A percentile compares a stretch with the other conserved stretches of the same genome.
phyloP scores from a whole-genome alignment of 345 rosid species.

The Combretum micranthum region DNA sequence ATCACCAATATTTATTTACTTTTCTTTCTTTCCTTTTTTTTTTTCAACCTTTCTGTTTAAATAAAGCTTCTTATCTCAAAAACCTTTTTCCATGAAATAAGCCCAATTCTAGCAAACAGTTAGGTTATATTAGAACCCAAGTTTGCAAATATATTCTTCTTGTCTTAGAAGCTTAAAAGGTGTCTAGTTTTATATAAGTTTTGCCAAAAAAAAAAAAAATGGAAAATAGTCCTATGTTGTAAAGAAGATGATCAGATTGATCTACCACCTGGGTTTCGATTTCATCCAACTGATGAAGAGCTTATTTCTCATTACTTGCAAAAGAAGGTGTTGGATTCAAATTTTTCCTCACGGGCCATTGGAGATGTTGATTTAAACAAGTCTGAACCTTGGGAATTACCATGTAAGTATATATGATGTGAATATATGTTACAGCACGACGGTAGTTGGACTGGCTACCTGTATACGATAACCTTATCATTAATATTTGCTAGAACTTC shows the following conservation, averaged over 20 bases:
- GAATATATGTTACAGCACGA: no score
- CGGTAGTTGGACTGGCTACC: no score
- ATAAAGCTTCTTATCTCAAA: background rate
- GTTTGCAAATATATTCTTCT: no score
- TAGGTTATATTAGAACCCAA: no score
- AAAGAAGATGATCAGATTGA: constrained; percentile 66
- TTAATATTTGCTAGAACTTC: background rate
- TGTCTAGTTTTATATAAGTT: background rate
- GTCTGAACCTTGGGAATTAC: constrained; percentile 98
- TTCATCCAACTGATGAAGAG: constrained; percentile 96
- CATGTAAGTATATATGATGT: constrained; percentile 45
- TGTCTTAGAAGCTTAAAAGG: no score
- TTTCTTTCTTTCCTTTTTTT: background rate
- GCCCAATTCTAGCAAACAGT: no score
- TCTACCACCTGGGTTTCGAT: constrained; percentile 88
- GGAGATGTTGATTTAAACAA: constrained; percentile 94
- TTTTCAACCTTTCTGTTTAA: background rate
- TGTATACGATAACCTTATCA: no score
- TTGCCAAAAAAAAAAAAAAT: constrained; percentile 26
- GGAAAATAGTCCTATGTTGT: constrained; percentile 33
- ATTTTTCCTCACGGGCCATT: constrained; percentile 63
- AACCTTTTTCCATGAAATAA: no score
- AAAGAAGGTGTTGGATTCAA: constrained; percentile 55
- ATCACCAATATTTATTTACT: background rate
- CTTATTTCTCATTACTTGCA: constrained; percentile 73